phyloP scores from a whole-genome alignment of 140 eudicot genomes.

The Oenanthe javanica region DNA sequence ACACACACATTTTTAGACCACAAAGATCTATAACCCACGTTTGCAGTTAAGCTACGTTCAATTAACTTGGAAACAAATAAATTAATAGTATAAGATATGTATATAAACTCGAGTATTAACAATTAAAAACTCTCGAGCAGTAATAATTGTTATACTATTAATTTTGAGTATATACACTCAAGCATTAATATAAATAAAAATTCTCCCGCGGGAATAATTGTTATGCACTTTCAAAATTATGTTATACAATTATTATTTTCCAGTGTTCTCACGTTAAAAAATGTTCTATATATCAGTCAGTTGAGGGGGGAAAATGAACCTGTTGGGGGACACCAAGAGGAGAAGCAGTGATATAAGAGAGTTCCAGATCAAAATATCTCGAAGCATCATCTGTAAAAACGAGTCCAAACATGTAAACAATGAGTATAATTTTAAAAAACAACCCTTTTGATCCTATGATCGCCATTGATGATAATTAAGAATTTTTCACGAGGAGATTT shows the following conservation, averaged over 20 bases:
- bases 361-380: constrained; percentile 40
- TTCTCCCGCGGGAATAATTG: no score
- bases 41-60: background rate
- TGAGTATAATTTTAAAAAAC: background rate
- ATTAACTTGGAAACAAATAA: background rate
- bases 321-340: constrained; percentile 93
- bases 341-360: constrained; percentile 74
- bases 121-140: no score
- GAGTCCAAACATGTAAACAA: constrained; percentile 27
- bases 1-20: background rate
- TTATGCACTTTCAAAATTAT: background rate
- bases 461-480: background rate
- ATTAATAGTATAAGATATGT: background rate
- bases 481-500: background rate
- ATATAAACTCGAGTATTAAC: no score
- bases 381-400: constrained; percentile 57
- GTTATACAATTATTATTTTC: no score
- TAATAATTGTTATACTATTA: no score
- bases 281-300: no score
- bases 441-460: background rate
- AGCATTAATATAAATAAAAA: no score
- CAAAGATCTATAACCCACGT: background rate
- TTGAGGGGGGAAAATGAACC: constrained; percentile 22
- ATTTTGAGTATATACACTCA: no score
- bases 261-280: no score